Base-by-base conservation (phyloP, 2,329 filamentous ascomycete species). In the Xylaria sp. region DNA sequence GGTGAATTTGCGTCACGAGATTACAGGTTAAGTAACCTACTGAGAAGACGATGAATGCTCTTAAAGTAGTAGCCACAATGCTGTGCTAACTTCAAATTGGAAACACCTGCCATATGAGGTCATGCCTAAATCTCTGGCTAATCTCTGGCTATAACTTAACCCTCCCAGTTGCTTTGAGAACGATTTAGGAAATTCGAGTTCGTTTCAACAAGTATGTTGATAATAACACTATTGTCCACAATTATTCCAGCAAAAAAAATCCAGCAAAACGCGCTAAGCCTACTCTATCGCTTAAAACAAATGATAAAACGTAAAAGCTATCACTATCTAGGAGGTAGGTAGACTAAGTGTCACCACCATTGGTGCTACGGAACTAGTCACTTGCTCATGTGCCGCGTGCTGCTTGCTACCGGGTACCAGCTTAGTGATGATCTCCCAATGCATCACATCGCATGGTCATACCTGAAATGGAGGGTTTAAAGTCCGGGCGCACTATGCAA, bases 401-500 rank as follows among this genome's bases (percentile, higher is more conserved):
- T 60, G 32, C 32, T 23, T 12, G 10, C 8, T 27, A 18, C 18
- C 48, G 48, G 23, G 12, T 51, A 16, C 48, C 18, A 16, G 13
- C 44, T 48, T 27, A 40, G 37, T 32, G 51, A 23, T 37, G 50
- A 47, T 50, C 44, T 66, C 29, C 29, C 35, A 65, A 65, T 60
- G 67, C 71, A 64, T 59, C 70, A 69, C 69, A 71, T 72, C 70
- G 72, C 72, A 68, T 71, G 50, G 58, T 68, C 63, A 72, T 71
- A 68, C 73, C 71, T 68, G 69, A 72, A 65, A 72, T 73, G 70
- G 69, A 69, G 64, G 69, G 68, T 16, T 44, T 65, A 69, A 21
- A 61, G 53, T 42, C 32, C 32, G 53, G 40, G 66, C 47, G 13
- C 29, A n/a, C 55, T 37, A 57, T 62, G 63, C 57, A 25, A 37